Base-by-base conservation (phyloP, 108 stramenopile species). In the Craspedostauros australis region DNA sequence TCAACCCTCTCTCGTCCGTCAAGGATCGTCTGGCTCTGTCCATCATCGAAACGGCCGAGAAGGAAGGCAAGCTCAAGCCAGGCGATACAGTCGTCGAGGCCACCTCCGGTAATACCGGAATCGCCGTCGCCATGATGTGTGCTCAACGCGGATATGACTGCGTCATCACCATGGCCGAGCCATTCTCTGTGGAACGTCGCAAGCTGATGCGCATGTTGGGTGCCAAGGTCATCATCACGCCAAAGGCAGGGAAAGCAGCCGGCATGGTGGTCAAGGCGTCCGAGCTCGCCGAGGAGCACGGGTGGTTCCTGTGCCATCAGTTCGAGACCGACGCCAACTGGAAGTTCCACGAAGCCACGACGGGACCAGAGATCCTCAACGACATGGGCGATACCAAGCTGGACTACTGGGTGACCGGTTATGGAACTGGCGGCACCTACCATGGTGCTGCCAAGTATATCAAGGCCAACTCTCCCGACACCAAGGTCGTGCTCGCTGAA, bases 101-200 rank as follows among this genome's bases (percentile, higher is more conserved):
- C 21, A 94, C 93, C 1, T 82, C 79, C 22, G 97, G 97, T 14
- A 96, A 95, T 56, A 96, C 95, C 8, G 97, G 97, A 27, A n/a
- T n/a, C n/a, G n/a, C n/a, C n/a, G n/a, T n/a, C n/a, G n/a, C n/a
- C n/a, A n/a, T n/a, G n/a, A n/a, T n/a, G n/a, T n/a, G 81, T 45
- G 69, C 73, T 11, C 65, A 73, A 22, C 77, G 81, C 4, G 93
- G 90, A 11, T 94, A 90, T 64, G 66, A 64, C 5, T 93, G 77
- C 62, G 73, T 82, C 24, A 75, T 77, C 47, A 69, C 65, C 62
- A 90, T 88, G 86, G 64, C 78, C 37, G 77, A 83, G 44, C 60
- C 75, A 3, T 80, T 80, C 45, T 77, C 75, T 11, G 49, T 80
- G 2, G 85, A 87, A 54, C 56, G 82, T n/a, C 60, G 80, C 32